phyloP scores from a whole-genome alignment of 2,329 filamentous ascomycete species.

The Arthrobotrys musiformis region DNA sequence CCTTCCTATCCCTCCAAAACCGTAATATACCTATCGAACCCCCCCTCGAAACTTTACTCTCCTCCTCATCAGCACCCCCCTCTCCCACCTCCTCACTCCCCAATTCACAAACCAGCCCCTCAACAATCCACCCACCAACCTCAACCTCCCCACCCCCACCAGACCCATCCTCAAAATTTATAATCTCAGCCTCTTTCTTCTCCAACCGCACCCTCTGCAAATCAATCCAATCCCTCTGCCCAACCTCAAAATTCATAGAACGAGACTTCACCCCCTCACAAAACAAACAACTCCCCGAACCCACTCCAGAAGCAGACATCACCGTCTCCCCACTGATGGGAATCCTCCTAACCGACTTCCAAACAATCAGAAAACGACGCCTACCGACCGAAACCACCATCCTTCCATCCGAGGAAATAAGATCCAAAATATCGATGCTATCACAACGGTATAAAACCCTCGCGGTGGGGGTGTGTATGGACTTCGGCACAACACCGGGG shows the following conservation, averaged over 20 bases:
- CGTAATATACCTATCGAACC: background rate
- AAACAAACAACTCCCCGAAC: constrained; percentile 34
- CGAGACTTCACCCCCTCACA: constrained; percentile 16
- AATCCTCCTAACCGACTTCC: constrained; percentile 33
- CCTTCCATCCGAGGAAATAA: background rate
- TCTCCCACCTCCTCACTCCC: background rate
- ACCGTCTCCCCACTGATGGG: constrained; percentile 27
- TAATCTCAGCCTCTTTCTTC: constrained; percentile 39
- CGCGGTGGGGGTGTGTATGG: constrained; percentile 24
- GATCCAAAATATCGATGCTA: constrained; percentile 3
- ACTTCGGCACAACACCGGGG: constrained; percentile 9
- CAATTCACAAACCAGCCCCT: background rate
- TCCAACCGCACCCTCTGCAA: constrained; percentile 24
- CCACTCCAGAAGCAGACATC: constrained; percentile 40
- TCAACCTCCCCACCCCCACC: background rate
- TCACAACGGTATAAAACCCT: constrained; percentile 34
- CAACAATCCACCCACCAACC: background rate
- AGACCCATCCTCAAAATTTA: constrained; percentile 25
- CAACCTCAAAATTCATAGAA: constrained; percentile 40
- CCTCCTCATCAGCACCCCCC: background rate
- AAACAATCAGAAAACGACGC: constrained; percentile 23
- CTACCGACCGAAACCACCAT: background rate
- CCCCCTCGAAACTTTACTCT: background rate
- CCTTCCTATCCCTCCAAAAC: constrained; percentile 41
- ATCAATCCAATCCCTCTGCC: constrained; percentile 27